A percentile compares a stretch with the other conserved stretches of the same genome.
These are phyloP conservation scores for Talaromyces funiculosus DNA, from an alignment of 2,329 filamentous ascomycete species.

Conservation along the genomic window DNA sequence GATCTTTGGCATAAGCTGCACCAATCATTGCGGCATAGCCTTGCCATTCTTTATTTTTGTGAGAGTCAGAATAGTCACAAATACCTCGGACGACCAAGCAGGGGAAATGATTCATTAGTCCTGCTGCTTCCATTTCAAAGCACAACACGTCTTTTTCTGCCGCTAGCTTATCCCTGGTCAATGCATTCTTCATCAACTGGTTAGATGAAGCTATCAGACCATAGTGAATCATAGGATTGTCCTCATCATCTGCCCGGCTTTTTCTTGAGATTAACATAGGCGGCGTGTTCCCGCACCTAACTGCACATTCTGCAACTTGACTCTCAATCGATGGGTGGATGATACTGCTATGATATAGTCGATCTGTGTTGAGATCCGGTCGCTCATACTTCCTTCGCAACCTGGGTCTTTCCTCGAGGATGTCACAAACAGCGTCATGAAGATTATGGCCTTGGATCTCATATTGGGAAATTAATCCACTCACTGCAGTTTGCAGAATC, in stretches of 20 bases:
- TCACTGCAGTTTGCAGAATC: conserved; percentile 13
- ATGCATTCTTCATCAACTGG: conserved; percentile 15
- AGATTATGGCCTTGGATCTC: conserved; percentile 25
- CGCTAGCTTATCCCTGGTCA: conserved; percentile 7
- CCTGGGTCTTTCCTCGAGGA: conserved; percentile 15
- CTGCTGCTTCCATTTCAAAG: conserved; percentile 29
- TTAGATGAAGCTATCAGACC: conserved; percentile 18
- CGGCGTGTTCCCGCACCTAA: neutral
- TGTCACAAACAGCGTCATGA: conserved; percentile 36
- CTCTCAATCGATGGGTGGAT: conserved; percentile 2
- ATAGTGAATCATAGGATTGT: conserved; percentile 14
- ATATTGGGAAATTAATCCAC: conserved; percentile 12
- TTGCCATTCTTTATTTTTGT: conserved; percentile 26
- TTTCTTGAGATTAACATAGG: neutral
- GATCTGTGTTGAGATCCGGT: conserved; percentile 6
- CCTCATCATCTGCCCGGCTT: conserved; percentile 6
- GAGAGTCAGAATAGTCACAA: conserved; percentile 37
- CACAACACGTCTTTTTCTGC: conserved; percentile 17
- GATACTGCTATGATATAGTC: conserved; percentile 8
- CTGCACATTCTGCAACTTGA: neutral
- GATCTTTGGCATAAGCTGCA: conserved; percentile 23
- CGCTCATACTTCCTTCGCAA: conserved; percentile 8
- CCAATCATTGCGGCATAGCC: conserved; percentile 26
- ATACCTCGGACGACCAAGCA: conserved; percentile 39
- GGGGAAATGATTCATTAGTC: conserved; percentile 27